Conservation (phyloP, 352 stramenopile species). For the Phytophthora sp. region DNA sequence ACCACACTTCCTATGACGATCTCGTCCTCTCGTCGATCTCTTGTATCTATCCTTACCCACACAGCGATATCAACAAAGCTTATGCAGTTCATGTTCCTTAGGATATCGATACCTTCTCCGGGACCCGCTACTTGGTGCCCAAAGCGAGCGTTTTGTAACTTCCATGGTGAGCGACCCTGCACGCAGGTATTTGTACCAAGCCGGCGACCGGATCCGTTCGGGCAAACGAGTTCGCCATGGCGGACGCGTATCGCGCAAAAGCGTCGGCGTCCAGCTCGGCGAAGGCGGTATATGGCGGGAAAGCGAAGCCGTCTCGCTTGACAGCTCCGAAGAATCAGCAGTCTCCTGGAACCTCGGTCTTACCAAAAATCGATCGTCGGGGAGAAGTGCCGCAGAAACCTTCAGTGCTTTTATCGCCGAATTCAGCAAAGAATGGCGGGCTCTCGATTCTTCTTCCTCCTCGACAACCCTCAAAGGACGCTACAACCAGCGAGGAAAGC, state of each 20-base stretch:
- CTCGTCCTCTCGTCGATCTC: too few relatives aligned
- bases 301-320: slow-evolving; percentile 21
- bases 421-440: slow-evolving; percentile 18
- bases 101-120: too few relatives aligned
- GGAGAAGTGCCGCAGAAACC: slow-evolving; percentile 8
- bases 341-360: slow-evolving; percentile 25
- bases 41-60: too few relatives aligned
- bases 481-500: slow-evolving; percentile 16
- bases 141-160: slow-evolving; percentile 35
- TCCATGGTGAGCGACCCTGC: slow-evolving; percentile 10
- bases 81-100: too few relatives aligned
- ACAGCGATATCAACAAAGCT: too few relatives aligned
- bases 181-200: not conserved
- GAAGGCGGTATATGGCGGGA: slow-evolving; percentile 24
- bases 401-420: not conserved
- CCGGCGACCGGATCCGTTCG: not conserved
- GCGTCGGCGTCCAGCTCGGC: slow-evolving; percentile 18
- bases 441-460: slow-evolving; percentile 19
- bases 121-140: too few relatives aligned
- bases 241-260: slow-evolving; percentile 34
- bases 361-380: slow-evolving; percentile 45
- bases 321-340: slow-evolving; percentile 34
- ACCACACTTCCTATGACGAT: too few relatives aligned
- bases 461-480: slow-evolving; percentile 13
- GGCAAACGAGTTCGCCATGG: slow-evolving; percentile 20